phyloP scores from a whole-genome alignment of 2,329 filamentous ascomycete species.

The Aspergillus arachidicola region DNA sequence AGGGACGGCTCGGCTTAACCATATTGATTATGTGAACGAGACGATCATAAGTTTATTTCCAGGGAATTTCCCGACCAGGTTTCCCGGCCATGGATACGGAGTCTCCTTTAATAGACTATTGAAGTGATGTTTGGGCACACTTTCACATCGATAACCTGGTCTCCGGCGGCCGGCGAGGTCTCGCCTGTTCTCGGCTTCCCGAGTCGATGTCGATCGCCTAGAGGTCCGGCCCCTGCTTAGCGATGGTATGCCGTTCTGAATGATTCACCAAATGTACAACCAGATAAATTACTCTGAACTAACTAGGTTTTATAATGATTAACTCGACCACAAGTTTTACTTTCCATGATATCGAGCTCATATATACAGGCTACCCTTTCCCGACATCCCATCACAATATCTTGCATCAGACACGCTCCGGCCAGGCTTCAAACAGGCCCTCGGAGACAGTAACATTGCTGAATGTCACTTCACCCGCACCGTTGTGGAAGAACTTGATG shows the following conservation, averaged over 20 bases:
- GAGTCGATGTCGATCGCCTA: not conserved
- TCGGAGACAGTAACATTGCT: conserved; percentile 18
- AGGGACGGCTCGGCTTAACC: not conserved
- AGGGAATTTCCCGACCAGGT: fast-evolving
- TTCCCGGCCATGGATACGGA: too few relatives aligned
- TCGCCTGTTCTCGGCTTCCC: not conserved
- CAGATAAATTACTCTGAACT: not conserved
- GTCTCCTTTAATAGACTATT: not conserved
- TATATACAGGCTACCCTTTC: not conserved
- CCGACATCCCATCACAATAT: not conserved
- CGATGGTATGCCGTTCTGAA: not conserved
- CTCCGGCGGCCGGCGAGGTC: too few relatives aligned
- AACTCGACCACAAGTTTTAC: not conserved
- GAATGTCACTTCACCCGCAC: conserved; percentile 19
- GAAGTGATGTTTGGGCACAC: not conserved
- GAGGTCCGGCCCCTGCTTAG: not conserved
- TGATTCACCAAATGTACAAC: too few relatives aligned
- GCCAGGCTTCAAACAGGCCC: conserved; percentile 25
- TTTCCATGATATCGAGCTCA: not conserved
- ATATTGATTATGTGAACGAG: not conserved
- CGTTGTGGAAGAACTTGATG: conserved; percentile 23
- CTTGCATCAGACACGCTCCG: conserved; percentile 8
- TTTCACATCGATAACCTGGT: not conserved
- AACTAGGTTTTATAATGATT: not conserved
- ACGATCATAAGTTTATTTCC: not conserved